phyloP scores from a whole-genome alignment of 2,329 filamentous ascomycete genomes.

The Immersiporthe knoxdaviesiana region DNA sequence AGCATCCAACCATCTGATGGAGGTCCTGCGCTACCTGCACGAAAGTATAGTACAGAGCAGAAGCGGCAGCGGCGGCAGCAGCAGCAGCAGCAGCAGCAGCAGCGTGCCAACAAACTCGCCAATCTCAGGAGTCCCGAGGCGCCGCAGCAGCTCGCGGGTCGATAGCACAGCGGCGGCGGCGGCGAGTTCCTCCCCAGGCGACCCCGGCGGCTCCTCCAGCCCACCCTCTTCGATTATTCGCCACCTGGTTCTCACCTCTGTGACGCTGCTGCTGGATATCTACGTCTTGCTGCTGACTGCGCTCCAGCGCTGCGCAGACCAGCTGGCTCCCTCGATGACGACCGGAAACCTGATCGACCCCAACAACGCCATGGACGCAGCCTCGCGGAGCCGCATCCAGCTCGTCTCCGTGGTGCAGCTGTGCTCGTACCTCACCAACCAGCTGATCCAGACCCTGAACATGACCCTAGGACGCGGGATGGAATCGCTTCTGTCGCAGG shows the following conservation, averaged over 20 bases:
- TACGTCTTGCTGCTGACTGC: not conserved
- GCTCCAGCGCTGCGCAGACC: conserved; percentile 1
- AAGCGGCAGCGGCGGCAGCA: no score
- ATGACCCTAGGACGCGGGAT: conserved; percentile 2
- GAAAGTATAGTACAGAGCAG: not conserved
- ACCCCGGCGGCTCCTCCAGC: not conserved
- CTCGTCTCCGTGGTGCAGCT: not conserved
- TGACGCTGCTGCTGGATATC: conserved; percentile 1
- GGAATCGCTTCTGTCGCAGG: not conserved
- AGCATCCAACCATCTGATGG: conserved; percentile 2
- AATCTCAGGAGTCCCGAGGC: not conserved
- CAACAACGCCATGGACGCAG: not conserved
- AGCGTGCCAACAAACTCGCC: not conserved
- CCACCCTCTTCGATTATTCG: not conserved
- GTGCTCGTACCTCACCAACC: not conserved
- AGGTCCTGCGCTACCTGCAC: not conserved
- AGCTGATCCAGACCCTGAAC: not conserved
- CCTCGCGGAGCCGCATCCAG: not conserved
- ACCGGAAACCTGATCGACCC: not conserved
- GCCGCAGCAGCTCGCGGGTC: not conserved
- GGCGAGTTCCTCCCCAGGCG: not conserved
- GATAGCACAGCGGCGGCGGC: not conserved
- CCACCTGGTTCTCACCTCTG: conserved; percentile 1
- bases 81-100: no score
- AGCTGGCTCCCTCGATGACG: not conserved